Percentiles rank a stretch among this genome's conserved stretches.
These are phyloP conservation scores for Ascochyta fabae DNA, from an alignment of 2,329 filamentous ascomycete genomes.

Conservation along the genomic window DNA sequence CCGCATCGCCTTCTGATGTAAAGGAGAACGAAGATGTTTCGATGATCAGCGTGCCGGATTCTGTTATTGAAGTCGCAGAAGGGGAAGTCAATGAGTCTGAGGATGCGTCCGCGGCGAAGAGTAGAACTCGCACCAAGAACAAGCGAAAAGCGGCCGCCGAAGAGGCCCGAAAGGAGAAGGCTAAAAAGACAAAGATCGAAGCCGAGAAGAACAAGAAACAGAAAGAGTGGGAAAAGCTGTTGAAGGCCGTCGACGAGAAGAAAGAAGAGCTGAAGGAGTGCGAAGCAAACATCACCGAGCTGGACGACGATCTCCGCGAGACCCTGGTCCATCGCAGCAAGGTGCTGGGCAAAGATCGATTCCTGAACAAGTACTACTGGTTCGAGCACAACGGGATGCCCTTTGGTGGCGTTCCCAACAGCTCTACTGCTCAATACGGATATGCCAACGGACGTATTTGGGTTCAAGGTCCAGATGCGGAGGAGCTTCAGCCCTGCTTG, in stretches of 20 bases:
- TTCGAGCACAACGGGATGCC: constrained; percentile 99
- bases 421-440: constrained; percentile 82
- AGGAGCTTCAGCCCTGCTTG: constrained; percentile 67
- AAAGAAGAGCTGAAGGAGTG: constrained; percentile 79
- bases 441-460: constrained; percentile 96
- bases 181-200: constrained; percentile 66
- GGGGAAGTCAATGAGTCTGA: constrained; percentile 71
- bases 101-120: constrained; percentile 64
- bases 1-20: constrained; percentile 63
- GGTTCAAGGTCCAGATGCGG: constrained; percentile 92
- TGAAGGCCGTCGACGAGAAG: constrained; percentile 89
- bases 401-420: constrained; percentile 83
- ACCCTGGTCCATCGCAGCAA: constrained; percentile 91
- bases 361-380: constrained; percentile 99
- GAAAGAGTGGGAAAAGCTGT: constrained; percentile 84
- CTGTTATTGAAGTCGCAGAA: constrained; percentile 67
- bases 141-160: constrained; percentile 76
- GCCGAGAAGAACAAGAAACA: constrained; percentile 73
- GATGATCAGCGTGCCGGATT: constrained; percentile 61
- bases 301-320: constrained; percentile 92
- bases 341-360: constrained; percentile 89
- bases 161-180: constrained; percentile 66
- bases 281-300: constrained; percentile 81
- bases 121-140: constrained; percentile 66
- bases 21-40: constrained; percentile 63